Conservation (phyloP, 257 asterid species). For the Nicotiana noctiflora region DNA sequence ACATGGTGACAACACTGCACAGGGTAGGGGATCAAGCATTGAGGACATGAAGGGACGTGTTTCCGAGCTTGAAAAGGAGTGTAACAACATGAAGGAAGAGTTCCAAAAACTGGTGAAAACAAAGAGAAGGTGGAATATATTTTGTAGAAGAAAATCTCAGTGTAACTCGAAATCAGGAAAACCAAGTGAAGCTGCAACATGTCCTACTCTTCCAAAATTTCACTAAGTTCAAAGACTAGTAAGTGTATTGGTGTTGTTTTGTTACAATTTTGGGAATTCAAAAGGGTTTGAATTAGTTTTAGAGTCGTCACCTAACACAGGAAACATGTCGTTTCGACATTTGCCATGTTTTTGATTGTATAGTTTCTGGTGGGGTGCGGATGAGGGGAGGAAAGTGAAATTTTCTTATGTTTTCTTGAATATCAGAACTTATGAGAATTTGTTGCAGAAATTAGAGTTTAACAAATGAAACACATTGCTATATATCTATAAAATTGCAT, state of each 20-base stretch:
- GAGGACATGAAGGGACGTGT: conserved; percentile 78
- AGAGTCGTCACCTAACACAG: too few species aligned
- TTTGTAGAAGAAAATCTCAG: conserved; percentile 54
- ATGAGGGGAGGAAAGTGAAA: neutral
- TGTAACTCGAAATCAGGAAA: conserved; percentile 18
- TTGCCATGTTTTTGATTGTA: neutral
- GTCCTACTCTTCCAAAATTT: neutral
- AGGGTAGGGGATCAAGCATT: conserved; percentile 17
- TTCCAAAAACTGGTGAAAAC: conserved; percentile 52
- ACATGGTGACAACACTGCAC: conserved; percentile 6
- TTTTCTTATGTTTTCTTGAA: neutral
- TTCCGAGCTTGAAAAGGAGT: conserved; percentile 73
- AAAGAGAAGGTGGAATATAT: conserved; percentile 70
- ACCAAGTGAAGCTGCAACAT: conserved; percentile 12
- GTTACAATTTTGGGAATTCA: neutral
- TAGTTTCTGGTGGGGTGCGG: too few species aligned
- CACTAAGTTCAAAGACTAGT: neutral
- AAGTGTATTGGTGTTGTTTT: neutral
- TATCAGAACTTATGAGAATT: neutral
- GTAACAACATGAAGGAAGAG: conserved; percentile 65
- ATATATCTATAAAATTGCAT: neutral
- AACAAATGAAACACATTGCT: neutral
- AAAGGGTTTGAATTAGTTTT: neutral
- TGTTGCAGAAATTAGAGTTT: neutral
- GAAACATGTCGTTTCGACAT: too few species aligned